A percentile compares a stretch with the other conserved stretches of the same genome.
Evolutionary conservation across 306 rosid genomes (phyloP).

Genomic region (Chamaecrista fasciculata): DNA sequence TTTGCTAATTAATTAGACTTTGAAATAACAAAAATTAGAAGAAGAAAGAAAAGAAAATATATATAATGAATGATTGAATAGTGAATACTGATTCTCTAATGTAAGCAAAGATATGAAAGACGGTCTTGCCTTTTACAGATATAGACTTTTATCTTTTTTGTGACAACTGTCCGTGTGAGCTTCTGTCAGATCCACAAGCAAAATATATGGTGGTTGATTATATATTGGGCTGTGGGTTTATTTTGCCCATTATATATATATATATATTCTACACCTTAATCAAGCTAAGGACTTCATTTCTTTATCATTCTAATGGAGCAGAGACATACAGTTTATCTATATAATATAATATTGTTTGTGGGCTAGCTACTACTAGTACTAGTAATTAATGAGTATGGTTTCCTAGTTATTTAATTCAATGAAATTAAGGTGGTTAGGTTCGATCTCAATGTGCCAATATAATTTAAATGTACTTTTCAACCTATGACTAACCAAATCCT

Average conservation of each 20-base stretch:
- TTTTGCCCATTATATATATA: constrained; percentile 4
- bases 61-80: constrained; percentile 44
- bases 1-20: too few relatives aligned
- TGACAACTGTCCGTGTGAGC: constrained; percentile 55
- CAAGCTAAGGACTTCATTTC: not conserved
- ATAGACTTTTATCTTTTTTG: constrained; percentile 31
- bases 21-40: too few relatives aligned
- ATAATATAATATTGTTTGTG: not conserved
- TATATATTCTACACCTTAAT: too few relatives aligned
- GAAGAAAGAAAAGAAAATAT: not conserved
- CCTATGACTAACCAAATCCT: constrained; percentile 43
- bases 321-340: not conserved
- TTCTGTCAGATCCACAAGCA: constrained; percentile 43
- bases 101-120: constrained; percentile 21
- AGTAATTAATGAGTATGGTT: not conserved
- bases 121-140: constrained; percentile 18
- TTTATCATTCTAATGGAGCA: constrained; percentile 23
- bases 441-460: not conserved
- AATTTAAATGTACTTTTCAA: constrained; percentile 34
- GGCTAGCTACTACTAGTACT: not conserved
- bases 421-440: constrained; percentile 28
- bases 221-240: not conserved
- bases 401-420: not conserved
- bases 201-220: constrained; percentile 46
- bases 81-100: constrained; percentile 20